These are phyloP conservation scores for Calonectria naviculata DNA, from an alignment of 2,329 filamentous ascomycete genomes.

Conservation along the genomic window DNA sequence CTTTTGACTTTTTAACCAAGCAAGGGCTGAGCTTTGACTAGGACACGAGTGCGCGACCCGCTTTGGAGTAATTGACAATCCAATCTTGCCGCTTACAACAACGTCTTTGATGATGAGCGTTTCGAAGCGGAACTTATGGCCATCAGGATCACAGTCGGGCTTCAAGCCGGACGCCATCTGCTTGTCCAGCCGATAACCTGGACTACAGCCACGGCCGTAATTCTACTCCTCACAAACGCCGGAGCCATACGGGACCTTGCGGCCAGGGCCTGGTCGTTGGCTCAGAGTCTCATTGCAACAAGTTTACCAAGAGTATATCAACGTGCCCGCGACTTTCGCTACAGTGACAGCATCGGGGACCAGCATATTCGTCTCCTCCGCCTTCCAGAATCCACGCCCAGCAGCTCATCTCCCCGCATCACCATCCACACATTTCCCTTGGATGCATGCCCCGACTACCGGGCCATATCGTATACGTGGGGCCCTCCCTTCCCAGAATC, in stretches of 20 bases:
- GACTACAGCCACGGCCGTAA: background rate
- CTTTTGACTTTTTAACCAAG: background rate
- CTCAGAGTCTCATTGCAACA: background rate
- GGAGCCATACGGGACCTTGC: background rate
- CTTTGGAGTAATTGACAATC: background rate
- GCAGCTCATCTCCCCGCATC: slow-evolving; percentile 10
- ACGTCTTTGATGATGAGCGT: background rate
- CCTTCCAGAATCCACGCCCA: slow-evolving; percentile 17
- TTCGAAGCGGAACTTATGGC: background rate
- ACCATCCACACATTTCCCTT: slow-evolving; percentile 30
- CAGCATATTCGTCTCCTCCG: slow-evolving; percentile 30
- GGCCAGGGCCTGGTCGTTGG: background rate
- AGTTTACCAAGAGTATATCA: background rate
- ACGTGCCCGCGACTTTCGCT: slow-evolving; percentile 7
- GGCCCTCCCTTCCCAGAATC: slow-evolving; percentile 11
- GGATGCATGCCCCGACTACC: slow-evolving; percentile 27
- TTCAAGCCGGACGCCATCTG: background rate
- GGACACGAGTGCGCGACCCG: background rate
- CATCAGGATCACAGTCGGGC: slow-evolving; percentile 7
- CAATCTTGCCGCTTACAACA: background rate
- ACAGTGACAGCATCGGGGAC: slow-evolving; percentile 20
- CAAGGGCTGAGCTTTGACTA: background rate
- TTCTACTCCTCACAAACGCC: slow-evolving; percentile 2
- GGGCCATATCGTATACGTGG: slow-evolving; percentile 42
- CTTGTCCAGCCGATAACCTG: background rate